Conservation (phyloP, 805 yeast species). For the Metschnikowia proteae region DNA sequence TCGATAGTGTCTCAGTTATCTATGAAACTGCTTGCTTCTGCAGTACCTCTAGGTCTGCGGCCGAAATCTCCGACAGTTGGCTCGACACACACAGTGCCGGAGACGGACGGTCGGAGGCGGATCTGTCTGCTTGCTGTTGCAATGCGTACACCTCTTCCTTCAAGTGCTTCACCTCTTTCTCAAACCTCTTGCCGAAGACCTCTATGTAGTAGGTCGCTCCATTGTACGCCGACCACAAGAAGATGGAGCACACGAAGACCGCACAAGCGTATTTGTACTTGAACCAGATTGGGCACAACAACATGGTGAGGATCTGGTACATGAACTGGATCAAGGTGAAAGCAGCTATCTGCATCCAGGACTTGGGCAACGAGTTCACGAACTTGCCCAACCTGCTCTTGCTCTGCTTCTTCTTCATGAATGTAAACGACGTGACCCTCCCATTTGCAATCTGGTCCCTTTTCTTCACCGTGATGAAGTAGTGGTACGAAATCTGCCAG, state of each 20-base stretch:
- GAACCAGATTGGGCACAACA: conserved; percentile 87
- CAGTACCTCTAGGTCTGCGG: neutral
- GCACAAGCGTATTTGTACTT: conserved; percentile 63
- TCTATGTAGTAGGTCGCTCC: conserved; percentile 96
- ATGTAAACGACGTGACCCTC: conserved; percentile 81
- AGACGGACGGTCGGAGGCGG: neutral
- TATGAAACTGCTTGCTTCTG: neutral
- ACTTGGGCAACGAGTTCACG: conserved; percentile 79
- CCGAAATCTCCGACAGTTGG: neutral
- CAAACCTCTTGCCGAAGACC: conserved; percentile 84
- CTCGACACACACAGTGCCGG: neutral
- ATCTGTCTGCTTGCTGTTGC: conserved; percentile 32
- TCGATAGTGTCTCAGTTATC: too few species aligned
- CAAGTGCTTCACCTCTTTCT: conserved; percentile 73
- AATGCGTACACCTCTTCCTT: conserved; percentile 66
- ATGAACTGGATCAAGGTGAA: conserved; percentile 83
- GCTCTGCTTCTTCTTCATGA: conserved; percentile 68
- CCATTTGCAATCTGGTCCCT: conserved; percentile 84
- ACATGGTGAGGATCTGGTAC: conserved; percentile 84
- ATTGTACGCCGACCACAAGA: conserved; percentile 76
- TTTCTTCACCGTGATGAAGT: conserved; percentile 79
- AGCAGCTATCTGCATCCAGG: conserved; percentile 78
- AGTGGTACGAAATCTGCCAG: conserved; percentile 91
- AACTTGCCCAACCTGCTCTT: conserved; percentile 63
- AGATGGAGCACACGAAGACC: conserved; percentile 65